A percentile compares a stretch with the other conserved stretches of the same genome.
Evolutionary conservation across 495 filamentous ascomycete species (phyloP).

Genomic region (Annulohypoxylon bovei): DNA sequence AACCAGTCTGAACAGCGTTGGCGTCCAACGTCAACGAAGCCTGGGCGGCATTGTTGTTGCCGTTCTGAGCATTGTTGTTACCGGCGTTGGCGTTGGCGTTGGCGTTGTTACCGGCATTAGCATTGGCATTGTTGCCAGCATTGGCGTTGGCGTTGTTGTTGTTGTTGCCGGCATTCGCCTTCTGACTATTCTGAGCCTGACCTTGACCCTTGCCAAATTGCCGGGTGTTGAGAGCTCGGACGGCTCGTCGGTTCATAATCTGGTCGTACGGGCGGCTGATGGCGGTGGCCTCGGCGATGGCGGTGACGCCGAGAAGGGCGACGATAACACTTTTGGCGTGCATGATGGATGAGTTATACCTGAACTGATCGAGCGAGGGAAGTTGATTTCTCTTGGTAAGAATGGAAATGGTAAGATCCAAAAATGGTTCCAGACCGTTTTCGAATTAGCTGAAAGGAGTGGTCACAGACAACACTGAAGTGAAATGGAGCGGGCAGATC

Average conservation of each 20-base stretch:
- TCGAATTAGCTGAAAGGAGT: conserved; percentile 53
- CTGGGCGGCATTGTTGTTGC: conserved; percentile 24
- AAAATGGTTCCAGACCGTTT: conserved; percentile 63
- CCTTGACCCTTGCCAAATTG: conserved; percentile 30
- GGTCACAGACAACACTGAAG: conserved; percentile 53
- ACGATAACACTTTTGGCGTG: conserved; percentile 56
- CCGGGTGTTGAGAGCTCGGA: conserved; percentile 24
- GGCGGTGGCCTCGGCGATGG: conserved; percentile 53
- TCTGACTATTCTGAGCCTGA: conserved; percentile 23
- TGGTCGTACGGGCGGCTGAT: conserved; percentile 49
- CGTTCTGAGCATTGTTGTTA: conserved; percentile 23
- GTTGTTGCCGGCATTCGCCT: conserved; percentile 24
- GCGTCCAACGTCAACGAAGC: conserved; percentile 51
- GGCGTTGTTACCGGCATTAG: conserved; percentile 37
- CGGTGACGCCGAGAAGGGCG: conserved; percentile 55
- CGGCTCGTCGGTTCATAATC: conserved; percentile 40
- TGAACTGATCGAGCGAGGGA: conserved; percentile 29
- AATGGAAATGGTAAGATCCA: conserved; percentile 44
- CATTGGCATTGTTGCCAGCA: neutral
- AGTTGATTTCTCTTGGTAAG: conserved; percentile 25
- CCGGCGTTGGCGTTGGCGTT: neutral
- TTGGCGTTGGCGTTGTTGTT: conserved; percentile 27
- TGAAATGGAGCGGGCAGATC: conserved; percentile 50
- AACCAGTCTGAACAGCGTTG: conserved; percentile 61
- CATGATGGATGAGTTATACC: conserved; percentile 49